Evolutionary conservation across 2,329 filamentous ascomycete genomes (phyloP).

Genomic region (Cladophialophora psammophila): DNA sequence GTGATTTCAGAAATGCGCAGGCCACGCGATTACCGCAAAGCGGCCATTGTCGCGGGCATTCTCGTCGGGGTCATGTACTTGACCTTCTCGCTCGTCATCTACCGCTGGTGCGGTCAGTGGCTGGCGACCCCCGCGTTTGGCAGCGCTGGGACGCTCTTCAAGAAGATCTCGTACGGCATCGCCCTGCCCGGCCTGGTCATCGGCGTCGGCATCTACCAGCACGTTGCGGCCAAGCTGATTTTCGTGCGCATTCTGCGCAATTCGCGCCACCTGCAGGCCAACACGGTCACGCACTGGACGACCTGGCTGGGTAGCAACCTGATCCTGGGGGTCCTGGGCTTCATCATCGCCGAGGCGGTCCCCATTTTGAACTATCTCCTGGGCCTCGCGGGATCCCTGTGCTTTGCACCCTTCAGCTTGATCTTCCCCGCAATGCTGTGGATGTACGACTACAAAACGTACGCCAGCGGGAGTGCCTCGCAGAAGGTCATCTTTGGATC

Average conservation of each 20-base stretch:
- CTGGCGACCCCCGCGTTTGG: constrained; percentile 58
- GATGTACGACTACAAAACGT: constrained; percentile 54
- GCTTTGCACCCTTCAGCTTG: constrained; percentile 61
- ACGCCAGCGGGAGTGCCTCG: constrained; percentile 47
- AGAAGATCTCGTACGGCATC: constrained; percentile 56
- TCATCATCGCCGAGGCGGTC: constrained; percentile 61
- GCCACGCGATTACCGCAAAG: constrained; percentile 44
- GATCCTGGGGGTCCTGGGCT: constrained; percentile 41
- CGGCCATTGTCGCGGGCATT: constrained; percentile 47
- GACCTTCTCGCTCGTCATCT: constrained; percentile 52
- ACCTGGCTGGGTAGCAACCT: constrained; percentile 59
- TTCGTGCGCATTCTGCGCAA: constrained; percentile 64
- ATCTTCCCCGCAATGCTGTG: constrained; percentile 59
- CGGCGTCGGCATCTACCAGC: constrained; percentile 36
- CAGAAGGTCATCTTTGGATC: constrained; percentile 51
- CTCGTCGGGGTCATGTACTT: constrained; percentile 48
- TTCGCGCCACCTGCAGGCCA: constrained; percentile 60
- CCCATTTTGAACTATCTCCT: constrained; percentile 64
- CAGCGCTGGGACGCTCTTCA: constrained; percentile 52
- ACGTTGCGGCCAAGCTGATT: constrained; percentile 61
- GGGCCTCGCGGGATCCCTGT: constrained; percentile 58
- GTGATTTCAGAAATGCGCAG: constrained; percentile 52
- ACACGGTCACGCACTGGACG: constrained; percentile 60
- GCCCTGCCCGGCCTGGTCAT: constrained; percentile 47
- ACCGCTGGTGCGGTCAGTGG: constrained; percentile 56